Conservation (phyloP, 495 filamentous ascomycete genomes). For the Margaritispora aquatica region DNA sequence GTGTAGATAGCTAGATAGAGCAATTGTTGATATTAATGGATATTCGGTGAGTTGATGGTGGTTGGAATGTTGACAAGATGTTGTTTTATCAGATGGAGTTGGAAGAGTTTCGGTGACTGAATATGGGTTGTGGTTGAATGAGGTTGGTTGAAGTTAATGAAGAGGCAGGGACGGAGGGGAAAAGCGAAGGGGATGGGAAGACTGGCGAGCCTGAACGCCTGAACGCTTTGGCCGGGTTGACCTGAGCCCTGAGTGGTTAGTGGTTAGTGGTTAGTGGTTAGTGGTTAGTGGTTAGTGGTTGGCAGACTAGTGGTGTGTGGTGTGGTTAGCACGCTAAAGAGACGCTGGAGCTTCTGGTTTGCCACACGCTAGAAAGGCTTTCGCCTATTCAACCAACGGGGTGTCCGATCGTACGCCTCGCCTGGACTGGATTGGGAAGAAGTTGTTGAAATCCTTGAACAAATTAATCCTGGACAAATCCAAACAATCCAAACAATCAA, state of each 20-base stretch:
- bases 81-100: background rate
- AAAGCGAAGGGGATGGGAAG: background rate
- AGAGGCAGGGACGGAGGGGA: background rate
- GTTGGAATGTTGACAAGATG: background rate
- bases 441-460: too few species aligned
- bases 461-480: too few species aligned
- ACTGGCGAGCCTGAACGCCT: background rate
- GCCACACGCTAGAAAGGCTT: background rate
- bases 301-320: too few species aligned
- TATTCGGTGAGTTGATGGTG: background rate
- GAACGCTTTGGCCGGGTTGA: background rate
- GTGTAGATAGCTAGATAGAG: background rate
- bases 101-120: too few species aligned
- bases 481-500: too few species aligned
- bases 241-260: too few species aligned
- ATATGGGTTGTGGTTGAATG: background rate
- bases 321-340: too few species aligned
- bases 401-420: background rate
- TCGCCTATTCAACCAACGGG: background rate
- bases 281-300: too few species aligned
- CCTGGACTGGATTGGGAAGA: background rate
- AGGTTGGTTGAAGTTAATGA: background rate
- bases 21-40: background rate
- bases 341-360: too few species aligned
- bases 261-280: too few species aligned